These are phyloP conservation scores for Bryum argenteum DNA, from an alignment of 225 moss, liverwort and hornwort species.

Conservation along the genomic window DNA sequence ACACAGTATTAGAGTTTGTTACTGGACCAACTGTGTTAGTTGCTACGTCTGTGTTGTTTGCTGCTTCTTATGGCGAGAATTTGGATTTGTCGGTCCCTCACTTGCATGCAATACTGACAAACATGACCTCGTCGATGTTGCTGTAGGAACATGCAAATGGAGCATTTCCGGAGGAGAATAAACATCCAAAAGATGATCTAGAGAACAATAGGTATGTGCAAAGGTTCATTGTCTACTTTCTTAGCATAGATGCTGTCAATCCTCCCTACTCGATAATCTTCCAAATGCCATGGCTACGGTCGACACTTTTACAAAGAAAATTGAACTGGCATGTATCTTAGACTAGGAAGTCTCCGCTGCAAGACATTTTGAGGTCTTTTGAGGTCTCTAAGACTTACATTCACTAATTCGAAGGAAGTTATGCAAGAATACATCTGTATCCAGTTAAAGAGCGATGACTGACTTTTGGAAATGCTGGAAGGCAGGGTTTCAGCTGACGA, in stretches of 20 bases:
- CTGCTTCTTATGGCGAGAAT: slow-evolving; percentile 24
- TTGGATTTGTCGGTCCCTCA: slow-evolving; percentile 25
- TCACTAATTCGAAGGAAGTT: not conserved
- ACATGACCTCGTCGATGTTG: slow-evolving; percentile 35
- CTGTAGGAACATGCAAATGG: slow-evolving; percentile 46
- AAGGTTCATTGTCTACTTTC: no score
- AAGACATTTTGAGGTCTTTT: slow-evolving; percentile 17
- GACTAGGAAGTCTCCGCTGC: slow-evolving; percentile 24
- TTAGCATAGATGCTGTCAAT: not conserved
- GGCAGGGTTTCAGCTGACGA: slow-evolving; percentile 48
- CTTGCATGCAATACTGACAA: slow-evolving; percentile 33
- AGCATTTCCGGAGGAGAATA: slow-evolving; percentile 30
- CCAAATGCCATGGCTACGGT: slow-evolving; percentile 32
- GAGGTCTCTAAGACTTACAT: slow-evolving; percentile 16
- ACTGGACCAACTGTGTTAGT: slow-evolving; percentile 19
- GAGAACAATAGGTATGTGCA: slow-evolving; percentile 39
- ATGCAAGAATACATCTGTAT: not conserved
- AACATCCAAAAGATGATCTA: slow-evolving; percentile 45
- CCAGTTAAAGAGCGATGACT: slow-evolving; percentile 15
- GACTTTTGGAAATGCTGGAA: slow-evolving; percentile 31
- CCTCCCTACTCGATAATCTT: slow-evolving; percentile 1
- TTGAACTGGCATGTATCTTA: slow-evolving; percentile 6
- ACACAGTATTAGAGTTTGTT: slow-evolving; percentile 42
- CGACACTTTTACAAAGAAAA: not conserved
- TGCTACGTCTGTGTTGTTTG: slow-evolving; percentile 27